Percentiles rank a stretch among this genome's conserved stretches.
phyloP scores from a whole-genome alignment of 2,329 filamentous ascomycete genomes.

The Sphaerulina musiva region DNA sequence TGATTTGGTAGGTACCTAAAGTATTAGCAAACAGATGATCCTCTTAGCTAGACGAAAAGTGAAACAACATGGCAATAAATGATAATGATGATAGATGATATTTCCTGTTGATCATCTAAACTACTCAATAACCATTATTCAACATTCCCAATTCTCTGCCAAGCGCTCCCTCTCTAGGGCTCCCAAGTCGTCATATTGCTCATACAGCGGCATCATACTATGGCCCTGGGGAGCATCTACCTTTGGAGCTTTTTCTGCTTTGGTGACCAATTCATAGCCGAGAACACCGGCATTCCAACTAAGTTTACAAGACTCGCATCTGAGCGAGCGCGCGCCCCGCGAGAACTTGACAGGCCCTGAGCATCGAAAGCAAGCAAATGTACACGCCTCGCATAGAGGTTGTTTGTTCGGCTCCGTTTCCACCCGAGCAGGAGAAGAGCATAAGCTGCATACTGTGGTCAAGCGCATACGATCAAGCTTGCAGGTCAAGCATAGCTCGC shows the following conservation, averaged over 20 bases:
- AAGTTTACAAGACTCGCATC: constrained; percentile 32
- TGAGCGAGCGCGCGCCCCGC: constrained; percentile 18
- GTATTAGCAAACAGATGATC: too few species aligned
- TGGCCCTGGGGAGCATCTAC: too few species aligned
- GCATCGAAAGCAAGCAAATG: constrained; percentile 41
- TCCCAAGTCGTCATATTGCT: constrained; percentile 14
- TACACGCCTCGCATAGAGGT: constrained; percentile 38
- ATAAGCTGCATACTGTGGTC: constrained; percentile 14
- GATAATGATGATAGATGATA: too few species aligned
- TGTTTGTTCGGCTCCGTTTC: constrained; percentile 5
- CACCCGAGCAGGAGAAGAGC: constrained; percentile 15
- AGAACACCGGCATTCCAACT: constrained; percentile 37
- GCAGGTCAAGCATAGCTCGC: constrained; percentile 11
- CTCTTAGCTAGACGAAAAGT: too few species aligned
- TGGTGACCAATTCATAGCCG: constrained; percentile 34
- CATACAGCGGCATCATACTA: neutral
- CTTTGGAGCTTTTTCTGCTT: neutral
- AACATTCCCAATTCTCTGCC: constrained; percentile 10
- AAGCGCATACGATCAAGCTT: constrained; percentile 12
- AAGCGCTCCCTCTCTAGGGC: constrained; percentile 16
- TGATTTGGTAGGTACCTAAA: too few species aligned
- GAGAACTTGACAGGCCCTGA: constrained; percentile 23
- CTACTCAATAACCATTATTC: neutral
- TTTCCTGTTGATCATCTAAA: neutral
- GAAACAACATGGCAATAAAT: too few species aligned